Evolutionary conservation across 306 rosid genomes (phyloP).

Genomic region (Purshia tridentata): DNA sequence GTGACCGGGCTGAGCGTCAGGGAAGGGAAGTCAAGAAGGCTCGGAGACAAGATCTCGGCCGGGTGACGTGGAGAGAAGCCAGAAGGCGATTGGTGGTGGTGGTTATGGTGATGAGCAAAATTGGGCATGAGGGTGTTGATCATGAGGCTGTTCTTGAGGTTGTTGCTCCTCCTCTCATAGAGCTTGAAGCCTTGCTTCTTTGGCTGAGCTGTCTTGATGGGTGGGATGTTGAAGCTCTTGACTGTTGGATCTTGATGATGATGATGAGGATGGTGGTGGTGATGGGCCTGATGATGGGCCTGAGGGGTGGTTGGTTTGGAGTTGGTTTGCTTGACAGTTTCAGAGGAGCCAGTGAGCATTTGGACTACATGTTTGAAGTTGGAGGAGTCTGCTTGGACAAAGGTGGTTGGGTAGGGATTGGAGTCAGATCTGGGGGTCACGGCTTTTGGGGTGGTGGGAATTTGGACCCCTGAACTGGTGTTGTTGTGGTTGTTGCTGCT

Average conservation of each 20-base stretch:
- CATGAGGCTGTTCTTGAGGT: conserved; percentile 76
- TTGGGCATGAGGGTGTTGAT: conserved; percentile 75
- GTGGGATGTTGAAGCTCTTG: conserved; percentile 72
- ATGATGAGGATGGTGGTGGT: conserved; percentile 6
- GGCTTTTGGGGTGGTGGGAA: conserved; percentile 55
- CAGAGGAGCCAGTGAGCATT: conserved; percentile 92
- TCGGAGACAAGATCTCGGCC: conserved; percentile 81
- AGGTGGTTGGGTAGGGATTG: conserved; percentile 87
- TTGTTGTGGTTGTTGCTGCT: conserved; percentile 37
- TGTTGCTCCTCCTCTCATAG: conserved; percentile 69
- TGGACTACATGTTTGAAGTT: conserved; percentile 96
- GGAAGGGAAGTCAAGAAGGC: conserved; percentile 78
- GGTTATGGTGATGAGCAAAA: conserved; percentile 32
- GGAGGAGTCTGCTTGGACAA: conserved; percentile 89
- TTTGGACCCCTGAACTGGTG: conserved; percentile 44
- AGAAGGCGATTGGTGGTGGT: conserved; percentile 1
- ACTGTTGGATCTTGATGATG: background rate
- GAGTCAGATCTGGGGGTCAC: conserved; percentile 87
- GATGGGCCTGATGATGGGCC: background rate
- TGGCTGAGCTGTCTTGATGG: conserved; percentile 57
- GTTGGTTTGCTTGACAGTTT: conserved; percentile 32
- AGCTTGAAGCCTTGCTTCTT: conserved; percentile 81
- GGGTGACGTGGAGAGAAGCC: conserved; percentile 70
- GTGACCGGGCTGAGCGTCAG: conserved; percentile 92
- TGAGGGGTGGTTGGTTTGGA: conserved; percentile 31